Evolutionary conservation across 1,284 basidiomycete genomes (phyloP).

Genomic region (Pyrrhoderma lamaoense): DNA sequence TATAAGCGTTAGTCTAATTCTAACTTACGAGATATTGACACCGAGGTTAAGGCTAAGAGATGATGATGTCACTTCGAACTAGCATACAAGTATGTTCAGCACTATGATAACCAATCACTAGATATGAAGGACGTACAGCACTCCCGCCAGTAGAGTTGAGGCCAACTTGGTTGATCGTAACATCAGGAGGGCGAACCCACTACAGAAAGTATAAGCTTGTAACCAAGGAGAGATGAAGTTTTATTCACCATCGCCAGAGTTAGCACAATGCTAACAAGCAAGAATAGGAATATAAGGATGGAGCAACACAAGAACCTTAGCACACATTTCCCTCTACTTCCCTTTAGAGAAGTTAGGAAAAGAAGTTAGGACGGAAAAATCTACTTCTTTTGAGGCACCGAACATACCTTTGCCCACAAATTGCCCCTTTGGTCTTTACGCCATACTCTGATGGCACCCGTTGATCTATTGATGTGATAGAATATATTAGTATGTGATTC

Average conservation of each 20-base stretch:
- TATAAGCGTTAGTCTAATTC: background rate
- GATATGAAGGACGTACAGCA: conserved; percentile 33
- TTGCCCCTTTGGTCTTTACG: conserved; percentile 49
- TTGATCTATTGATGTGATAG: conserved; percentile 13
- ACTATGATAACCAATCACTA: conserved; percentile 12
- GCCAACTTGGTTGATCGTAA: conserved; percentile 54
- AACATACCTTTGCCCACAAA: conserved; percentile 54
- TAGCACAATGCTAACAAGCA: conserved; percentile 64
- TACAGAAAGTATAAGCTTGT: conserved; percentile 26
- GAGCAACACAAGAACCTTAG: conserved; percentile 68
- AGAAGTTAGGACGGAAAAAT: conserved; percentile 8
- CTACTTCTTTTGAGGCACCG: background rate
- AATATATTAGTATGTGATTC: conserved; percentile 6
- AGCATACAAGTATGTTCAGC: conserved; percentile 2
- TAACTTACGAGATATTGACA: conserved; percentile 61
- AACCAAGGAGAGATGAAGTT: background rate
- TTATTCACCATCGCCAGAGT: conserved; percentile 61
- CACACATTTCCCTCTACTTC: conserved; percentile 47
- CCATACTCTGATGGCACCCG: conserved; percentile 35
- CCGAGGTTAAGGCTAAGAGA: conserved; percentile 59
- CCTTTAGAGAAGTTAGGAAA: conserved; percentile 31
- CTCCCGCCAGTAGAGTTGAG: conserved; percentile 31
- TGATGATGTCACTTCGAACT: conserved; percentile 27
- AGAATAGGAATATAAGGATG: conserved; percentile 52
- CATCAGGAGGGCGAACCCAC: conserved; percentile 76